phyloP scores from a whole-genome alignment of 192 early-diverging fungal genomes.

The Entomortierella lignicola region DNA sequence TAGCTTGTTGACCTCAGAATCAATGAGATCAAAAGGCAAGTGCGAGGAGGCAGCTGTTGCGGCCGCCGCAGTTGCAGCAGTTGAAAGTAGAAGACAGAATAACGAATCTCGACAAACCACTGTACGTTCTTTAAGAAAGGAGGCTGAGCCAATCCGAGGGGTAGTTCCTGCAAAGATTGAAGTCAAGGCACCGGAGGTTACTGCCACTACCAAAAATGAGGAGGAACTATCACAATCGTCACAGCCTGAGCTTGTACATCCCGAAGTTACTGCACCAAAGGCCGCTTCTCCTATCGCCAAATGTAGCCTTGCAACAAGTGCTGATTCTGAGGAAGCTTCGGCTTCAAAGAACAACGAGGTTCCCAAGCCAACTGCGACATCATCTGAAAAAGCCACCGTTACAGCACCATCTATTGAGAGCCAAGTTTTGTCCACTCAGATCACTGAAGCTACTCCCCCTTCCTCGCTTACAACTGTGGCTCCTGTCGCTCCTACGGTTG shows the following conservation, averaged over 20 bases:
- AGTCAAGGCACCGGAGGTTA: background rate
- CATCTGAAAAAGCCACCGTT: background rate
- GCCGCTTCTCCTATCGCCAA: constrained; percentile 18
- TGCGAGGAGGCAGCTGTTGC: background rate
- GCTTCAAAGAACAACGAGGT: background rate
- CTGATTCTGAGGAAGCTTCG: background rate
- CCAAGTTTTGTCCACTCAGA: constrained; percentile 34
- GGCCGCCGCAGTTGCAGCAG: background rate
- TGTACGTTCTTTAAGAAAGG: background rate
- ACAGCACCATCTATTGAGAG: constrained; percentile 28
- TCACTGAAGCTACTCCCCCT: constrained; percentile 10
- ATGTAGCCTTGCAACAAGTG: constrained; percentile 1
- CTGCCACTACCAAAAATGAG: background rate
- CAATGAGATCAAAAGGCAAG: background rate
- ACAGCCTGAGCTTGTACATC: background rate
- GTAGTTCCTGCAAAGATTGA: background rate
- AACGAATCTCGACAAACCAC: background rate
- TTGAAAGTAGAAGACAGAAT: background rate
- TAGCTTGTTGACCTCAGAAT: background rate
- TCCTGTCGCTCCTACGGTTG: too few relatives aligned
- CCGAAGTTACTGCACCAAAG: constrained; percentile 20
- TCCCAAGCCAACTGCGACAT: background rate
- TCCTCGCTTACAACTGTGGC: too few relatives aligned
- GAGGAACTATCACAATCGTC: background rate
- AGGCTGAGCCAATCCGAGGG: background rate